phyloP scores from a whole-genome alignment of 371 early-diverging fungal genomes.

The Synchytrium microbalum region DNA sequence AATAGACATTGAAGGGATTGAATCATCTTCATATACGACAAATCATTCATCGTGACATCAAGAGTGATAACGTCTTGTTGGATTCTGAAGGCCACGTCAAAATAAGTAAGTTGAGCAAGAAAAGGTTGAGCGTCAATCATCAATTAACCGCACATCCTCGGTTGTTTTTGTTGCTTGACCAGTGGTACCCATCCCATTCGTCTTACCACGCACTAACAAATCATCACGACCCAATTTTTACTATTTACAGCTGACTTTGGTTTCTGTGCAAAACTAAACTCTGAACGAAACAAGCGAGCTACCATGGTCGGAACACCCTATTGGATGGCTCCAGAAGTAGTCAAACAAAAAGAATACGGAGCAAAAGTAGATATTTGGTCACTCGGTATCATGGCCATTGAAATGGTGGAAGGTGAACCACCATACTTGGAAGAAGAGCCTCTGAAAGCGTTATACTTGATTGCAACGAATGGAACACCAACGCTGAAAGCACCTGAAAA shows the following conservation, averaged over 20 bases:
- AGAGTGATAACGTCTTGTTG: conserved; percentile 89
- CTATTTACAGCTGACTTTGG: conserved; percentile 71
- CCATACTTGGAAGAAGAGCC: conserved; percentile 95
- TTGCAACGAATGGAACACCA: conserved; percentile 96
- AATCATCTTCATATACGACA: conserved; percentile 83
- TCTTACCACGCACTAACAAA: conserved; percentile 6
- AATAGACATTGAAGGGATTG: conserved; percentile 72
- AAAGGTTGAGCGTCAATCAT: not conserved
- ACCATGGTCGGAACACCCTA: conserved; percentile 93
- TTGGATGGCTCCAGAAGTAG: conserved; percentile 44
- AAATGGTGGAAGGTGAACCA: conserved; percentile 96
- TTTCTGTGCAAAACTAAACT: conserved; percentile 87
- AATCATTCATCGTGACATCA: conserved; percentile 97
- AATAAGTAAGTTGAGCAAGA: conserved; percentile 65
- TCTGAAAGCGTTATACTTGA: conserved; percentile 87
- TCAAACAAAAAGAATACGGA: conserved; percentile 75
- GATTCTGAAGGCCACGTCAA: conserved; percentile 84
- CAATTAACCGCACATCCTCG: not conserved
- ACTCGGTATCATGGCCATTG: conserved; percentile 95
- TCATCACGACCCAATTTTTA: conserved; percentile 1
- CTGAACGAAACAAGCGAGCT: conserved; percentile 76
- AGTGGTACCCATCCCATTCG: too few relatives aligned
- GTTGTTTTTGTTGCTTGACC: not conserved
- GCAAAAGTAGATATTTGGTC: conserved; percentile 95
- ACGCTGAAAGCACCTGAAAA: conserved; percentile 79